Conservation (phyloP, 2,329 filamentous ascomycete genomes). For the Hymenoscyphus salicellus region DNA sequence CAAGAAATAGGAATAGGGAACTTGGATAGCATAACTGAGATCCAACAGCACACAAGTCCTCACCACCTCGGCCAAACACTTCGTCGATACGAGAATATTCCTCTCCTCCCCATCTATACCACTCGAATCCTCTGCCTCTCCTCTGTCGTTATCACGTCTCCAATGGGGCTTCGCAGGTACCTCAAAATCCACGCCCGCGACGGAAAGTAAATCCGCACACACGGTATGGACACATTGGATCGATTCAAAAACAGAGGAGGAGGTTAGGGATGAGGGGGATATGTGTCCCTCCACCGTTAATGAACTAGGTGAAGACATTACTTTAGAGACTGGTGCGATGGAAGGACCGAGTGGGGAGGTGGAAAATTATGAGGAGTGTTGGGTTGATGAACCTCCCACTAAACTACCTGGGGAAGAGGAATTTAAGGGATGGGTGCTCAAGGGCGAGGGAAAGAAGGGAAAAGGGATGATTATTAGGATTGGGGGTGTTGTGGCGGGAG, state of each 20-base stretch:
- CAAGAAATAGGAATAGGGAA: not conserved
- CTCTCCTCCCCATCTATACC: constrained; percentile 8
- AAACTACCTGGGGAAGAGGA: constrained; percentile 8
- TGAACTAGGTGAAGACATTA: constrained; percentile 17
- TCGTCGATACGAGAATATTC: constrained; percentile 32
- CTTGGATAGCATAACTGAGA: not conserved
- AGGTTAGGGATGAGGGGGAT: constrained; percentile 34
- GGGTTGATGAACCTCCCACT: constrained; percentile 31
- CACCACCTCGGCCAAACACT: constrained; percentile 32
- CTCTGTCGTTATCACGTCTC: constrained; percentile 17
- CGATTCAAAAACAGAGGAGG: constrained; percentile 27
- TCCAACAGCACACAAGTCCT: constrained; percentile 32
- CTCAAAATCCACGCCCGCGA: constrained; percentile 18
- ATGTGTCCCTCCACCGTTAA: constrained; percentile 26
- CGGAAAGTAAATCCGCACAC: constrained; percentile 19
- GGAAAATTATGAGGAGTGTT: constrained; percentile 36
- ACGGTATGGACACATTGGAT: constrained; percentile 33
- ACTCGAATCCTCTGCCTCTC: constrained; percentile 6
- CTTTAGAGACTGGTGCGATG: constrained; percentile 34
- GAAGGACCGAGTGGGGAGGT: constrained; percentile 32
- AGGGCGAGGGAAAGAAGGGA: constrained; percentile 2
- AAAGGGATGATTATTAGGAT: constrained; percentile 25
- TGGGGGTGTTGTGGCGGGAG: constrained; percentile 22
- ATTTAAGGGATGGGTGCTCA: constrained; percentile 25
- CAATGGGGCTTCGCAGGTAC: constrained; percentile 35